phyloP scores from a whole-genome alignment of 2,329 filamentous ascomycete species.

The Macrophomina pseudophaseolina region DNA sequence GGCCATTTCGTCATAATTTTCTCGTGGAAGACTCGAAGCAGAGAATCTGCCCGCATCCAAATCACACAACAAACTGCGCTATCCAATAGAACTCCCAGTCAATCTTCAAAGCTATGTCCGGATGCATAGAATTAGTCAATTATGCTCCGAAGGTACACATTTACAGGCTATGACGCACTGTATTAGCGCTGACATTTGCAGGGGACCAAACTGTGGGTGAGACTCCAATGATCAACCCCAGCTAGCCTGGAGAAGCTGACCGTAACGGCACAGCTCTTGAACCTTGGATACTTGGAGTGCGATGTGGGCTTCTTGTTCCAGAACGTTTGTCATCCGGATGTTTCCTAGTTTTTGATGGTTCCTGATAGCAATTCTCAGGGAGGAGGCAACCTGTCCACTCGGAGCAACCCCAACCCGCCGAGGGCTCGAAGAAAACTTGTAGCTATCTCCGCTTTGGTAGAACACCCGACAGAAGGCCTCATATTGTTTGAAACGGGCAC shows the following conservation, averaged over 20 bases:
- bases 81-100: not conserved
- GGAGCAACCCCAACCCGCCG: constrained; percentile 37
- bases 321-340: constrained; percentile 35
- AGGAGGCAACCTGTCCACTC: constrained; percentile 35
- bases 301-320: constrained; percentile 45
- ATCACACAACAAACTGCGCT: not conserved
- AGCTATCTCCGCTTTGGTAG: constrained; percentile 38
- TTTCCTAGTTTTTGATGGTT: not conserved
- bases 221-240: not conserved
- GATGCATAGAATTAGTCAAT: not conserved
- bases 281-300: constrained; percentile 42
- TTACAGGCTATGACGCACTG: no score
- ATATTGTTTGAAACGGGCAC: constrained; percentile 45
- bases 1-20: no score
- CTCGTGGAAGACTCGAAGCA: no score
- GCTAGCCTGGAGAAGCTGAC: not conserved
- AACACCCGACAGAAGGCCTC: constrained; percentile 42
- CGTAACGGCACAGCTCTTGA: constrained; percentile 33
- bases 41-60: no score
- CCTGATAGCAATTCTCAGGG: not conserved
- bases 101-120: not conserved
- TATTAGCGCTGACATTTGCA: constrained; percentile 25
- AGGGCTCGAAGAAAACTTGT: constrained; percentile 37
- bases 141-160: not conserved
- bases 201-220: constrained; percentile 45